Conservation (phyloP, 257 asterid genomes). For the Anisodus acutangulus region DNA sequence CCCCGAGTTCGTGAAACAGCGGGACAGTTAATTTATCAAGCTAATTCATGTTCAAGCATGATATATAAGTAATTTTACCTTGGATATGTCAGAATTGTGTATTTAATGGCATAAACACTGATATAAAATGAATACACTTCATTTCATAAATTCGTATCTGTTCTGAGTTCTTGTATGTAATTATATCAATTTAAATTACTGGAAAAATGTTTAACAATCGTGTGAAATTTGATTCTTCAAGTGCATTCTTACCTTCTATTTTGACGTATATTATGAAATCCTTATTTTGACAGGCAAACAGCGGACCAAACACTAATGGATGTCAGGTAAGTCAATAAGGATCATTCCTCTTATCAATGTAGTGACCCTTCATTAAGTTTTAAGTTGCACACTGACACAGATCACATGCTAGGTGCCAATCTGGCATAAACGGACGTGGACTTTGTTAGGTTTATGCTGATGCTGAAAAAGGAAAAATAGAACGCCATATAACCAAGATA, state of each 20-base stretch:
- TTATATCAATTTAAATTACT: neutral
- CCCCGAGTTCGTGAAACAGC: neutral
- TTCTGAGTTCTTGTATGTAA: neutral
- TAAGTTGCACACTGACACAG: neutral
- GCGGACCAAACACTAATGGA: slow-evolving; percentile 84
- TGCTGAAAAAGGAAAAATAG: neutral
- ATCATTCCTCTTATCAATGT: slow-evolving; percentile 6
- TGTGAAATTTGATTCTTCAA: slow-evolving; percentile 1
- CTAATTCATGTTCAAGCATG: neutral
- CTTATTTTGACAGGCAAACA: slow-evolving; percentile 79
- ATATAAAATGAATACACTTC: neutral
- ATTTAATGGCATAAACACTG: slow-evolving; percentile 13
- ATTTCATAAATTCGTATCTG: neutral
- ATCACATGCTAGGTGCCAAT: neutral
- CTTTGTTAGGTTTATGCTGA: neutral
- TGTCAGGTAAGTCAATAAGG: slow-evolving; percentile 71
- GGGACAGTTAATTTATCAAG: neutral
- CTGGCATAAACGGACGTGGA: neutral
- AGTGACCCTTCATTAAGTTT: neutral
- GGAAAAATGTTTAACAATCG: slow-evolving; percentile 1
- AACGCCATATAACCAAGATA: neutral
- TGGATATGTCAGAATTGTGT: slow-evolving; percentile 9
- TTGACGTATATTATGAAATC: neutral
- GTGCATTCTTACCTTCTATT: slow-evolving; percentile 7
- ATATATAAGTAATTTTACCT: neutral